These are phyloP conservation scores for Aspergillus sp. DNA, from an alignment of 2,329 filamentous ascomycete species.

Conservation along the genomic window DNA sequence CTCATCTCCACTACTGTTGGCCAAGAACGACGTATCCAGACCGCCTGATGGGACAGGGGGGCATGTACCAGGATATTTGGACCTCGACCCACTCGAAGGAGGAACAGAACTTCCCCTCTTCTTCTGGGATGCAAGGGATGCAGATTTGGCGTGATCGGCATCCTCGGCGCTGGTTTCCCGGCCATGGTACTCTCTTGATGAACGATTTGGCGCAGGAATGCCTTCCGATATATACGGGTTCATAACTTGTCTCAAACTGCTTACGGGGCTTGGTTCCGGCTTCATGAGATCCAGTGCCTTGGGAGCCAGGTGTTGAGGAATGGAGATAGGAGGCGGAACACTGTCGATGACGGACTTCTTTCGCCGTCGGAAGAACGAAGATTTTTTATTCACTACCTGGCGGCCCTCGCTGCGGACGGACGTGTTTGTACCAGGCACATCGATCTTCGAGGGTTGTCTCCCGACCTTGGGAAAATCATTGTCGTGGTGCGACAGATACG, in stretches of 20 bases:
- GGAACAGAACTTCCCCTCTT: conserved; percentile 20
- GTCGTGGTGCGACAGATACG: conserved; percentile 20
- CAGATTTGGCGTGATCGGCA: conserved; percentile 12
- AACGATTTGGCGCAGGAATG: conserved; percentile 11
- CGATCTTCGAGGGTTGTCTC: conserved; percentile 21
- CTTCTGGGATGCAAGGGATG: conserved; percentile 14
- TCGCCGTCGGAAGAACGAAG: conserved; percentile 85
- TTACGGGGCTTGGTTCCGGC: conserved; percentile 56
- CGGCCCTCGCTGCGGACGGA: conserved; percentile 27
- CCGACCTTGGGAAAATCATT: conserved; percentile 20
- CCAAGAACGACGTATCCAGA: conserved; percentile 27
- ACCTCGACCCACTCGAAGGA: conserved; percentile 16
- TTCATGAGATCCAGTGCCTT: conserved; percentile 23
- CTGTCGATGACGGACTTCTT: conserved; percentile 80
- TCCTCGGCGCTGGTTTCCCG: conserved; percentile 13
- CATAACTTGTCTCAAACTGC: conserved; percentile 80
- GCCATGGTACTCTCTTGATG: conserved; percentile 17
- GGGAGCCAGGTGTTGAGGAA: conserved; percentile 40
- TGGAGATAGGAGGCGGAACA: conserved; percentile 52
- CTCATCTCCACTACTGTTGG: conserved; percentile 31
- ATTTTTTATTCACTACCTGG: conserved; percentile 76
- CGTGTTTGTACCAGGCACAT: conserved; percentile 13
- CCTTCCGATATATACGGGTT: conserved; percentile 63
- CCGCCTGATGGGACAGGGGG: conserved; percentile 17
- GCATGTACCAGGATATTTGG: conserved; percentile 22